Evolutionary conservation across 306 rosid species (phyloP).

Genomic region (Vigna nakashimae): DNA sequence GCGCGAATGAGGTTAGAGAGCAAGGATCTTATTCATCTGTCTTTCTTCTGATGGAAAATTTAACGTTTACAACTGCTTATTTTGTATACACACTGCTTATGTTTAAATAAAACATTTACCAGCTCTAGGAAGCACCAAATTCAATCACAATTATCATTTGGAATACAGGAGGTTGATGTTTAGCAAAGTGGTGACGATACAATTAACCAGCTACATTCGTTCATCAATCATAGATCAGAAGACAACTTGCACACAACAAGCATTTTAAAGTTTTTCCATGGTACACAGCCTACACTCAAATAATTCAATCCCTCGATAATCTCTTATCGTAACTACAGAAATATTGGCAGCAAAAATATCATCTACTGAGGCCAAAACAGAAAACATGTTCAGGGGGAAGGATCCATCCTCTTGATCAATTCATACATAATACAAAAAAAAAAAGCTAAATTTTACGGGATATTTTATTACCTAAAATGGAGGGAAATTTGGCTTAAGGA

Average conservation of each 20-base stretch:
- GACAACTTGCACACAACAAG: slow-evolving; percentile 11
- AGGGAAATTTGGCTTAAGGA: slow-evolving; percentile 7
- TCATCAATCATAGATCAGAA: slow-evolving; percentile 18
- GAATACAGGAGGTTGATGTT: background rate
- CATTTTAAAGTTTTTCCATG: slow-evolving; percentile 27
- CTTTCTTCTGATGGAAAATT: too few relatives aligned
- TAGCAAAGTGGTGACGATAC: background rate
- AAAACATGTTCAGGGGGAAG: slow-evolving; percentile 10
- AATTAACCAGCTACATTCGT: slow-evolving; percentile 8
- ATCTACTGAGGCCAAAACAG: background rate
- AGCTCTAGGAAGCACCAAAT: background rate
- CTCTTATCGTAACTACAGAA: slow-evolving; percentile 5
- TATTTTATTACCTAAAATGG: slow-evolving; percentile 45
- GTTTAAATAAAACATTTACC: background rate
- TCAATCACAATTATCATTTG: slow-evolving; percentile 22
- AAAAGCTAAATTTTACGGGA: slow-evolving; percentile 28
- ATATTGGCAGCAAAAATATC: slow-evolving; percentile 22
- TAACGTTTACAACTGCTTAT: too few relatives aligned
- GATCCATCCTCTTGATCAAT: slow-evolving; percentile 32
- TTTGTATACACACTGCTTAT: too few relatives aligned
- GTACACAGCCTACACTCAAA: slow-evolving; percentile 11
- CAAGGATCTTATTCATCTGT: too few relatives aligned
- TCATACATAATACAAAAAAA: slow-evolving; percentile 30
- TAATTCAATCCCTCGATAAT: slow-evolving; percentile 31
- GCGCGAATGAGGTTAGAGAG: too few relatives aligned